phyloP scores from a whole-genome alignment of 306 rosid species.

The Malus orientalis region DNA sequence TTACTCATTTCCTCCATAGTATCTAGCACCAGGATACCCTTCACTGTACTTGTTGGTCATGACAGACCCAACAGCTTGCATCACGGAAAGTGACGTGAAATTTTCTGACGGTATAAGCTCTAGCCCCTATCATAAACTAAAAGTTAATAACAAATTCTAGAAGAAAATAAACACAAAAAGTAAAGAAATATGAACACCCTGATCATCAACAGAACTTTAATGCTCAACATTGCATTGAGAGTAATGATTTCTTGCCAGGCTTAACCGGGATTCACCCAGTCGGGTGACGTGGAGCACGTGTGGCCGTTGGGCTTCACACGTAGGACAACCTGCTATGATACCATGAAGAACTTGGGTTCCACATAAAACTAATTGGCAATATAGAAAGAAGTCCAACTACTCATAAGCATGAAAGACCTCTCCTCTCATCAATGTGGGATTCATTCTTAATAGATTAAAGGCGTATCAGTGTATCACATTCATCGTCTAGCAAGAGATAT shows the following conservation, averaged over 20 bases:
- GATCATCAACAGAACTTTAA: not conserved
- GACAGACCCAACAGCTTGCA: constrained; percentile 95
- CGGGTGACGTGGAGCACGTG: no score
- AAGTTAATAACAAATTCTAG: not conserved
- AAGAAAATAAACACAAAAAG: not conserved
- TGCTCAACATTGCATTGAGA: not conserved
- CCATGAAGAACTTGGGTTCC: no score
- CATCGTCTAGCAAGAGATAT: not conserved
- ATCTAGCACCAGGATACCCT: constrained; percentile 95
- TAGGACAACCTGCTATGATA: no score
- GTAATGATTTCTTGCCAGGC: not conserved
- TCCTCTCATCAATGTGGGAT: no score
- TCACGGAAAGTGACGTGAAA: constrained; percentile 76
- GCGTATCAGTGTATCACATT: not conserved
- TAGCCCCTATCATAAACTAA: constrained; percentile 38
- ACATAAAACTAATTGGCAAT: no score
- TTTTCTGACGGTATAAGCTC: constrained; percentile 90
- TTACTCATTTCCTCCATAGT: constrained; percentile 92
- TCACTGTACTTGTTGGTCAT: constrained; percentile 92
- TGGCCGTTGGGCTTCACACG: no score
- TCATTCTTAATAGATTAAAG: not conserved
- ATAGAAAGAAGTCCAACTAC: no score
- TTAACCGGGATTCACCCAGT: not conserved
- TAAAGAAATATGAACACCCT: not conserved
- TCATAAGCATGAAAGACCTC: no score